Evolutionary conservation across 352 stramenopile genomes (phyloP).

Genomic region (Phytophthora agathidicida): DNA sequence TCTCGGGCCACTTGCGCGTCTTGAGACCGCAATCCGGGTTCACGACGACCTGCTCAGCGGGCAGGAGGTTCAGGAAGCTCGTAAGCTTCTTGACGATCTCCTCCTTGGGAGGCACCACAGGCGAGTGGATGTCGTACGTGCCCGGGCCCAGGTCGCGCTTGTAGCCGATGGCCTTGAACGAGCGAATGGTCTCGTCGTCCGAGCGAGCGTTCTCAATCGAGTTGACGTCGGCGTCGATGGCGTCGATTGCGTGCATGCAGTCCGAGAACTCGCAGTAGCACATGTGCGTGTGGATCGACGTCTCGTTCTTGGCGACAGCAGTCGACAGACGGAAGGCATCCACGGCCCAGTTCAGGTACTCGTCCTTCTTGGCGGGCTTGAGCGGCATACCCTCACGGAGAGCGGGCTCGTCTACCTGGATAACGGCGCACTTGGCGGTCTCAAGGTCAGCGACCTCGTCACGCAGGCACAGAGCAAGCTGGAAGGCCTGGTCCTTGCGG

Average conservation of each 20-base stretch:
- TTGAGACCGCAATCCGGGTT: constrained; percentile 96
- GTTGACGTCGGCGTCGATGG: constrained; percentile 94
- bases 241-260: constrained; percentile 93
- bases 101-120: constrained; percentile 89
- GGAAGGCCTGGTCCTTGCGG: constrained; percentile 90
- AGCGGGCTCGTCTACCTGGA: constrained; percentile 93
- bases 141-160: constrained; percentile 90
- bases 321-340: constrained; percentile 91
- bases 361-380: constrained; percentile 82
- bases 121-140: constrained; percentile 95
- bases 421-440: constrained; percentile 85
- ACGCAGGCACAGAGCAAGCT: constrained; percentile 89
- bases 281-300: constrained; percentile 96
- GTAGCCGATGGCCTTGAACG: constrained; percentile 92
- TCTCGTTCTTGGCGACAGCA: constrained; percentile 85
- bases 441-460: constrained; percentile 93
- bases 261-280: constrained; percentile 96
- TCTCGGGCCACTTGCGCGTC: constrained; percentile 93
- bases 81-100: constrained; percentile 90
- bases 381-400: constrained; percentile 93
- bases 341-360: constrained; percentile 82
- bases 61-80: constrained; percentile 85
- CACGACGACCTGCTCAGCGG: constrained; percentile 79
- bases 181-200: constrained; percentile 90
- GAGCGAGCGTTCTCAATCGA: constrained; percentile 94